These are phyloP conservation scores for Gypsophila paniculata DNA, from an alignment of 179 eudicot genomes.

Conservation along the genomic window DNA sequence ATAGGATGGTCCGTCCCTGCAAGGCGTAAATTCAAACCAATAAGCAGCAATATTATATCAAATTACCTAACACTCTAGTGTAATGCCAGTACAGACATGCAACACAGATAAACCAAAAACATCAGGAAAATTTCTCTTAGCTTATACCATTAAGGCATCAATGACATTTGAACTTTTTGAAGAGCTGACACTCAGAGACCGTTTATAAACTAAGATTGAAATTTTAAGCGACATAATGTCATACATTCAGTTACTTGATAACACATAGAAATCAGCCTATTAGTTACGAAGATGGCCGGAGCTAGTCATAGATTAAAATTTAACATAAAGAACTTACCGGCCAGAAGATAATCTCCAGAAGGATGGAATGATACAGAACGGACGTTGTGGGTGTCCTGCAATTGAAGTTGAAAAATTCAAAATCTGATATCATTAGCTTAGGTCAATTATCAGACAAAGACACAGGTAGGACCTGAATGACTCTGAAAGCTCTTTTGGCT, in stretches of 20 bases:
- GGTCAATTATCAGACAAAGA: conserved; percentile 2
- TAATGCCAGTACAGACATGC: neutral
- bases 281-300: neutral
- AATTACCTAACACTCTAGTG: neutral
- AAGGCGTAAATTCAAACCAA: conserved; percentile 15
- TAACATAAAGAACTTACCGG: conserved; percentile 41
- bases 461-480: conserved; percentile 58
- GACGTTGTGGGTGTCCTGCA: conserved; percentile 86
- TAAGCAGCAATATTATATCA: neutral
- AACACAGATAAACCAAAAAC: neutral
- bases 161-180: neutral
- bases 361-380: conserved; percentile 85
- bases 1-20: conserved; percentile 81
- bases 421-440: neutral
- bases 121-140: neutral
- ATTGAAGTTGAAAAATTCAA: neutral
- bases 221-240: neutral
- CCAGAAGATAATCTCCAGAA: conserved; percentile 78
- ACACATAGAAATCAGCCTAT: neutral
- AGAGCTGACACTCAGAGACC: neutral
- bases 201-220: neutral
- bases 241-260: neutral
- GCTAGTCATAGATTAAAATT: neutral
- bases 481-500: conserved; percentile 80
- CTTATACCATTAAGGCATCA: too few species aligned